These are phyloP conservation scores for Globisporangium spinosum DNA, from an alignment of 352 stramenopile genomes.

Conservation along the genomic window DNA sequence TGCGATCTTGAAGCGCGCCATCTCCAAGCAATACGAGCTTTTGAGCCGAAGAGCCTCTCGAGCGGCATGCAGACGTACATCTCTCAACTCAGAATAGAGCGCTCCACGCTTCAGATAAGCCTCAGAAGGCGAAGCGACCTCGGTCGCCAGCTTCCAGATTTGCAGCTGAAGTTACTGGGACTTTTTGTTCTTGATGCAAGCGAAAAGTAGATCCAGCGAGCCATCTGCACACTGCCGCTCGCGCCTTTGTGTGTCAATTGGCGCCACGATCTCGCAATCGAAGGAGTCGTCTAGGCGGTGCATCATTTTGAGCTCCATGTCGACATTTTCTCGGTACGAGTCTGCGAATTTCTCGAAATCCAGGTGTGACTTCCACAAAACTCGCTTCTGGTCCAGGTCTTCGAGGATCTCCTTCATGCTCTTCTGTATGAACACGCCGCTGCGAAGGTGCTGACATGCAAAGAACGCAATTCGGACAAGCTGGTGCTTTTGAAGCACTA, in stretches of 20 bases:
- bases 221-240: neutral
- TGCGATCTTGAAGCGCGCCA: neutral
- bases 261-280: constrained; percentile 1
- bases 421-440: constrained; percentile 25
- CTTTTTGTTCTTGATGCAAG: neutral
- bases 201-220: neutral
- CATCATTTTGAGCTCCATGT: constrained; percentile 5
- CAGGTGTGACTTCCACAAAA: constrained; percentile 17
- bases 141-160: constrained; percentile 6
- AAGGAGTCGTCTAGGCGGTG: neutral
- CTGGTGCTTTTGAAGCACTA: constrained; percentile 11
- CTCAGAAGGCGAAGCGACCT: neutral
- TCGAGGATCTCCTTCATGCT: constrained; percentile 22
- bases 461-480: constrained; percentile 11
- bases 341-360: constrained; percentile 17
- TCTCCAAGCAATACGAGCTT: constrained; percentile 2
- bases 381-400: constrained; percentile 14
- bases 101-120: neutral
- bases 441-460: neutral
- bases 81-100: neutral
- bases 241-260: neutral
- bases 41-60: neutral
- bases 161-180: constrained; percentile 5
- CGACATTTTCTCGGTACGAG: constrained; percentile 16
- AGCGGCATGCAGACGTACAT: neutral